Conservation (phyloP, 306 rosid species). For the Cicer bijugum region DNA sequence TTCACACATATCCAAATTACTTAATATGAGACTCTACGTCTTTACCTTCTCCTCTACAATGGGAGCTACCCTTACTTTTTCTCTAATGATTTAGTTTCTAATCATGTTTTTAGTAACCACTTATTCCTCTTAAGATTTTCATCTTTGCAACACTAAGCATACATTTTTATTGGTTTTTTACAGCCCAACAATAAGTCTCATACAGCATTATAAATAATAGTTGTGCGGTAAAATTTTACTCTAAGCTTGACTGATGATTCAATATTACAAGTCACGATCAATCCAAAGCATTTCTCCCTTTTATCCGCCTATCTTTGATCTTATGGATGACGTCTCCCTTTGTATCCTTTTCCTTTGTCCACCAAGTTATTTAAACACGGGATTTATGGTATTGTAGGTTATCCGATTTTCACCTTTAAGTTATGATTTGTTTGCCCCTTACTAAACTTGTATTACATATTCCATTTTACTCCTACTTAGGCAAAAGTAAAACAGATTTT, state of each 20-base stretch:
- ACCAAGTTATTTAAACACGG: background rate
- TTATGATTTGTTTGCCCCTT: background rate
- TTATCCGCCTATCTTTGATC: constrained; percentile 1
- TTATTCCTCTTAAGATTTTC: background rate
- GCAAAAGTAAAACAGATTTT: background rate
- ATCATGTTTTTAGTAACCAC: background rate
- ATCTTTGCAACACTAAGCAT: constrained; percentile 9
- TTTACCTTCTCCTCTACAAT: background rate
- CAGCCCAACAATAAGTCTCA: background rate
- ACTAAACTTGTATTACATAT: background rate
- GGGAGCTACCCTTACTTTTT: constrained; percentile 12
- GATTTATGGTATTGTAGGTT: background rate
- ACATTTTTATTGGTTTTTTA: background rate
- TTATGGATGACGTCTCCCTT: constrained; percentile 3
- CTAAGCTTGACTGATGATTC: background rate
- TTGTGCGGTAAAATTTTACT: background rate
- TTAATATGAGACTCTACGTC: background rate
- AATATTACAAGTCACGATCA: background rate
- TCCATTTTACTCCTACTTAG: background rate
- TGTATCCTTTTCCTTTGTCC: background rate
- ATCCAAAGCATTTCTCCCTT: background rate
- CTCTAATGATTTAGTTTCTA: constrained; percentile 3
- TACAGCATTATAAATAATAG: background rate
- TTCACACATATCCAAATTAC: constrained; percentile 3
- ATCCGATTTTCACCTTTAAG: background rate